Percentiles rank a stretch among this genome's conserved stretches.
phyloP scores from a whole-genome alignment of 2,329 filamentous ascomycete species.

The Falciphora oryzae region DNA sequence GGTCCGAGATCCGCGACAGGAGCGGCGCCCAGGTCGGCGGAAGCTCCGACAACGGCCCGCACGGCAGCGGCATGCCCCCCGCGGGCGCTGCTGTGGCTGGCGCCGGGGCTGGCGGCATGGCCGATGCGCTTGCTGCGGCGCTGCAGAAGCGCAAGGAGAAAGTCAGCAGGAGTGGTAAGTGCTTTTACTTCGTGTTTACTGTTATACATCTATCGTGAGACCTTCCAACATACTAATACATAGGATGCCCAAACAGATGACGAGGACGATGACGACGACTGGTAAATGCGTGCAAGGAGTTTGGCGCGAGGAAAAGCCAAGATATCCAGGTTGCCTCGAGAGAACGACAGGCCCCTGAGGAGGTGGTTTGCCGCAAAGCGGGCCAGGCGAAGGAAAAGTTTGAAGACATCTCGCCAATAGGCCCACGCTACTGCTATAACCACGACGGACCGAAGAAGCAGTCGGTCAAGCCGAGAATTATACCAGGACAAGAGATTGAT shows the following conservation, averaged over 20 bases:
- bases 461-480: no score
- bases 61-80: slow-evolving; percentile 45
- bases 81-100: slow-evolving; percentile 45
- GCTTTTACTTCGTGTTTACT: slow-evolving; percentile 10
- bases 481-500: no score
- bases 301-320: no score
- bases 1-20: slow-evolving; percentile 63
- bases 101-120: slow-evolving; percentile 63
- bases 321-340: no score
- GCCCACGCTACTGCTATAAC: no score
- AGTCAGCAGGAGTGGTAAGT: slow-evolving; percentile 91
- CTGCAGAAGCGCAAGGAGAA: slow-evolving; percentile 83
- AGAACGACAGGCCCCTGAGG: no score
- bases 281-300: slow-evolving; percentile 12
- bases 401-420: no score
- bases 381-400: no score
- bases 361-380: no score
- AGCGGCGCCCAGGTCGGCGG: slow-evolving; percentile 54
- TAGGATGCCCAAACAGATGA: slow-evolving; percentile 9
- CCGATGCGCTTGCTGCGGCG: slow-evolving; percentile 74
- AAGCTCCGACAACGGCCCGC: slow-evolving; percentile 40
- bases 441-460: no score
- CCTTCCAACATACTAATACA: slow-evolving; percentile 11
- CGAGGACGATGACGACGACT: slow-evolving; percentile 14
- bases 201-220: slow-evolving; percentile 9